phyloP scores from a whole-genome alignment of 768 basidiomycete species.

The Sarcodon aspratus region DNA sequence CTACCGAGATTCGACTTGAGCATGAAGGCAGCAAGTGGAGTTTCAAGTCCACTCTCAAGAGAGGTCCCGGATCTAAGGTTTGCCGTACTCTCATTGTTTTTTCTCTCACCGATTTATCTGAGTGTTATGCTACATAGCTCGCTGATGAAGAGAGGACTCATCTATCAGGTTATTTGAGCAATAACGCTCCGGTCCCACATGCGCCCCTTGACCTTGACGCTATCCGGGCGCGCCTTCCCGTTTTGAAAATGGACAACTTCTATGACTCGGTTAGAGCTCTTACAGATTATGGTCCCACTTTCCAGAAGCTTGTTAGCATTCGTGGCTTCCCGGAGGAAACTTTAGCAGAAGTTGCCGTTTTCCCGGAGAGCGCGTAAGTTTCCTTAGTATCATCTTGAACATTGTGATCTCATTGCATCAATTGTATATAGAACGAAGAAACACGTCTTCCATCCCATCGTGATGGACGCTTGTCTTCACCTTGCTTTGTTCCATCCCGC shows the following conservation, averaged over 20 bases:
- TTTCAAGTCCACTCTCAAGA: slow-evolving; percentile 8
- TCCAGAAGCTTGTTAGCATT: background rate
- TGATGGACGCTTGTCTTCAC: slow-evolving; percentile 26
- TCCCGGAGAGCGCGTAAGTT: background rate
- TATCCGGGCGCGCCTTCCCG: no score
- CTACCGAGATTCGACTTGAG: slow-evolving; percentile 9
- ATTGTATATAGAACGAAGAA: slow-evolving; percentile 9
- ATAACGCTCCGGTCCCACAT: no score
- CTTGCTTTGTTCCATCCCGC: slow-evolving; percentile 16
- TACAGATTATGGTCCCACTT: slow-evolving; percentile 18
- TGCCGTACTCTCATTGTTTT: no score
- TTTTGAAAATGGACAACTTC: slow-evolving; percentile 5
- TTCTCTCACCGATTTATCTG: no score
- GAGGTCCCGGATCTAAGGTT: no score
- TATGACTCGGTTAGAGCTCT: slow-evolving; percentile 19
- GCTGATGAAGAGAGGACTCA: no score
- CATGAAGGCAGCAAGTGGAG: slow-evolving; percentile 15
- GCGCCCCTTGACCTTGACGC: no score
- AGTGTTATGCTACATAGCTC: no score
- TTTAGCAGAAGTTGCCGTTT: background rate
- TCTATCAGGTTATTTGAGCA: no score
- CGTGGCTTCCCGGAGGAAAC: slow-evolving; percentile 1
- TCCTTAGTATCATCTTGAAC: background rate
- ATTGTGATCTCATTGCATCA: background rate
- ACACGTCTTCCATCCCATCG: slow-evolving; percentile 23